phyloP scores from a whole-genome alignment of 805 yeast species.

The Osmozyma mogii region DNA sequence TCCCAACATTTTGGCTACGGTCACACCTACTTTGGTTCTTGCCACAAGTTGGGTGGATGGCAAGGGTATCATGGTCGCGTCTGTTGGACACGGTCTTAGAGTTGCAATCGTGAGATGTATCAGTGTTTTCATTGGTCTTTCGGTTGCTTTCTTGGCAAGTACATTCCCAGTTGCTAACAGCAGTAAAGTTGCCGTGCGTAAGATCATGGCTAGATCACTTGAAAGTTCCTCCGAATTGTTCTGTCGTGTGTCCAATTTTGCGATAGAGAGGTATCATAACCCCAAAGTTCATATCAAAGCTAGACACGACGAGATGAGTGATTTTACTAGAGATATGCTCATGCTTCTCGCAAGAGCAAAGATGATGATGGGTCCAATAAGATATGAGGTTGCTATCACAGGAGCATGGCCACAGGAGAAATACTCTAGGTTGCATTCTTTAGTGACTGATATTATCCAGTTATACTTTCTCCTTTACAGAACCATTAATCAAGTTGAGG shows the following conservation, averaged over 20 bases:
- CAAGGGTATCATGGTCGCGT: conserved; percentile 9
- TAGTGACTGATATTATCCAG: conserved; percentile 19
- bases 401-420: conserved; percentile 26
- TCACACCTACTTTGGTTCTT: conserved; percentile 22
- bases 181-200: conserved; percentile 20
- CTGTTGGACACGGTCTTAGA: conserved; percentile 21
- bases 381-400: conserved; percentile 21
- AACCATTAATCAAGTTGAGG: conserved; percentile 19
- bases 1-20: conserved; percentile 20
- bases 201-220: conserved; percentile 14
- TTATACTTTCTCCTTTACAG: conserved; percentile 18
- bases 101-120: conserved; percentile 22
- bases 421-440: conserved; percentile 15
- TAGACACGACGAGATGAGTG: conserved; percentile 17
- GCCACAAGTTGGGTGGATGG: conserved; percentile 28
- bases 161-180: conserved; percentile 24
- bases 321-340: conserved; percentile 15
- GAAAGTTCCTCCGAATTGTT: conserved; percentile 22
- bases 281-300: conserved; percentile 12
- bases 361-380: conserved; percentile 17
- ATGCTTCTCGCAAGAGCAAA: conserved; percentile 15
- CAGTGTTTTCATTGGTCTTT: conserved; percentile 21
- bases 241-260: conserved; percentile 21
- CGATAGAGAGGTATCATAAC: conserved; percentile 14
- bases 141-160: conserved; percentile 23